Base-by-base conservation (phyloP, 495 filamentous ascomycete species). In the Aspergillus indologenus region DNA sequence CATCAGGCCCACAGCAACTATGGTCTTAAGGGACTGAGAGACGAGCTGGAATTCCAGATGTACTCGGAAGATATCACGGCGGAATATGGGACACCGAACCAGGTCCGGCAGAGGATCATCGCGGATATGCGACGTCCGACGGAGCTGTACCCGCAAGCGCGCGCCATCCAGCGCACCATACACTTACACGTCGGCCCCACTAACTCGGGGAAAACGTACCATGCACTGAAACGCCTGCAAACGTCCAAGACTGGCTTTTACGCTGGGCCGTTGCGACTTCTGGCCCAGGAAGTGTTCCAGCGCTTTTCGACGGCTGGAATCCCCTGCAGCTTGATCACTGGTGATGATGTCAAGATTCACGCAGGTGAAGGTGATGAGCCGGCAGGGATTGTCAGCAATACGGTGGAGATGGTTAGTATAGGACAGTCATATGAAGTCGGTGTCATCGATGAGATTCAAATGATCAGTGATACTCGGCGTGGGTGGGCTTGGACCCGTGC, bases 401-500 rank as follows among this genome's bases (percentile, higher is more conserved):
- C 95, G 0, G 93, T 99, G 12, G 95, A 99, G 70, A 99, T 99
- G 95, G 83, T 91, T 44, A 88, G 87, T 40, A 61, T 96, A 11
- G 88, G 87, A 56, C 66, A 65, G 15, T 61, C 65, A 4, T 84
- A 92, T 26, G 93, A 98, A 48, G 94, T 98, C 53, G 92, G 90
- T 9, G 93, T 99, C 62, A 90, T 99, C 56, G 93, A 98, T 66
- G 93, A 98, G 75, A 98, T 98, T 57, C 95, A 99, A 68, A 97
- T 97, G 94, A 92, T 98, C 56, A 88, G 86, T 19, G 85, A 90
- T 65, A 50, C 68, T 2, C 81, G 87, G 1, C 87, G 95, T 50
- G 95, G 95, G 2, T 97, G 91, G 91, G 95, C 93, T 29, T 99
- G 95, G 95, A 96, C 94, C 6, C 87, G 92, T 68, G 94, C 94